Percentiles rank a stretch among this genome's conserved stretches.
phyloP scores from a whole-genome alignment of 768 basidiomycete species.

The Auriscalpium vulgare region DNA sequence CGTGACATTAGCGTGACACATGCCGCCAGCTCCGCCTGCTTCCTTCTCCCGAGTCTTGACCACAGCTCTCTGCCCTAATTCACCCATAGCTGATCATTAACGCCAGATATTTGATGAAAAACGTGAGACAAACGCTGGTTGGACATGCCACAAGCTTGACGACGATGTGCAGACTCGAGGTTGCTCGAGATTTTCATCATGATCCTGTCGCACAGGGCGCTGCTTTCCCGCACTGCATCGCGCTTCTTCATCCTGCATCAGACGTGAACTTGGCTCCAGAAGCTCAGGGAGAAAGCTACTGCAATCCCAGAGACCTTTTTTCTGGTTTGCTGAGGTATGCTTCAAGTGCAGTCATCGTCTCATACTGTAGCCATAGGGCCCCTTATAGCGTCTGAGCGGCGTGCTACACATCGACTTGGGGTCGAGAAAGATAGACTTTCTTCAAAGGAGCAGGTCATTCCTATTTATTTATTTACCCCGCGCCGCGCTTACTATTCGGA shows the following conservation, averaged over 20 bases:
- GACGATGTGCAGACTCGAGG: conserved; percentile 38
- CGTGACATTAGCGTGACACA: too few relatives aligned
- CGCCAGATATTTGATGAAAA: not conserved
- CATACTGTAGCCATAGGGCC: conserved; percentile 15
- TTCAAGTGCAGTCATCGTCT: too few relatives aligned
- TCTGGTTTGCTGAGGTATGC: conserved; percentile 27
- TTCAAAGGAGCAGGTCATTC: conserved; percentile 49
- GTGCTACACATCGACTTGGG: conserved; percentile 34
- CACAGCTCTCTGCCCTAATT: not conserved
- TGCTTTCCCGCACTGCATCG: conserved; percentile 43
- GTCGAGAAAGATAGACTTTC: conserved; percentile 41
- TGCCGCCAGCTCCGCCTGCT: too few relatives aligned
- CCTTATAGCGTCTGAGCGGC: conserved; percentile 33
- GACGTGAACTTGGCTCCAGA: conserved; percentile 51
- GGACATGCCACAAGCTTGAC: too few relatives aligned
- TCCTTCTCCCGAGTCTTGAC: too few relatives aligned
- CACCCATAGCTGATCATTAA: not conserved
- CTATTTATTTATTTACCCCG: not conserved
- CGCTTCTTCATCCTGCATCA: conserved; percentile 22
- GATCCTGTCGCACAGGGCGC: conserved; percentile 40
- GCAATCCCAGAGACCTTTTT: conserved; percentile 28
- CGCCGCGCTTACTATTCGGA: not conserved
- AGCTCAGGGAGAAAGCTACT: conserved; percentile 34
- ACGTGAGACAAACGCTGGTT: not conserved
- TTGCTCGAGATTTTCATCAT: conserved; percentile 55